Percentiles rank a stretch among this genome's conserved stretches.
These are phyloP conservation scores for Globisporangium okanoganense DNA, from an alignment of 352 stramenopile species.

Conservation along the genomic window DNA sequence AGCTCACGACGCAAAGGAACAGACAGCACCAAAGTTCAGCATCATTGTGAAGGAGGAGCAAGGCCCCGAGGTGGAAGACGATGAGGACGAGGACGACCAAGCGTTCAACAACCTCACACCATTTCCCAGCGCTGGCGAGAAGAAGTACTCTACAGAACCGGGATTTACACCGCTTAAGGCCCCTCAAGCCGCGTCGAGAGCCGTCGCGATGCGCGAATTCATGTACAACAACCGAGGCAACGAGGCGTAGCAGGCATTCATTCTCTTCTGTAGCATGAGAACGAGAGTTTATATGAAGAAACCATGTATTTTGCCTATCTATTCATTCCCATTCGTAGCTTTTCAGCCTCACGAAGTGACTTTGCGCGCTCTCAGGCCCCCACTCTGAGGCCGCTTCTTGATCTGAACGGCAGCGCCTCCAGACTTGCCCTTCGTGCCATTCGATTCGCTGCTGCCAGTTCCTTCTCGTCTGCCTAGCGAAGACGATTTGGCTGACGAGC, in stretches of 20 bases:
- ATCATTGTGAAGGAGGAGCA: not conserved
- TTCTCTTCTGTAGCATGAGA: no score
- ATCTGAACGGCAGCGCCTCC: not conserved
- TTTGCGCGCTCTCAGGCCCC: not conserved
- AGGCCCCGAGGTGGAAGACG: constrained; percentile 8
- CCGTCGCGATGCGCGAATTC: not conserved
- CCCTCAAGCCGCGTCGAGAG: not conserved
- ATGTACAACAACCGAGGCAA: constrained; percentile 11
- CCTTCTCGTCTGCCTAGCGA: not conserved
- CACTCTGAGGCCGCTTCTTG: constrained; percentile 8
- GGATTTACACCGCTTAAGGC: not conserved
- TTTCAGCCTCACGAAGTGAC: not conserved
- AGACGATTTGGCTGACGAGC: constrained; percentile 20
- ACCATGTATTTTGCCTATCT: not conserved
- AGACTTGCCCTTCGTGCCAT: not conserved
- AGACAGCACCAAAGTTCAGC: not conserved
- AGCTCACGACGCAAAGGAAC: not conserved
- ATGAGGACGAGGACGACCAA: not conserved
- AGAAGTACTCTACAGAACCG: not conserved
- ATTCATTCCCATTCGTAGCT: not conserved
- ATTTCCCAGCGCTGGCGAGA: not conserved
- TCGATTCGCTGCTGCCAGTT: not conserved
- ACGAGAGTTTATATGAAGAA: not conserved
- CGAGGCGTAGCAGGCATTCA: constrained; percentile 12
- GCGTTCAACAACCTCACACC: not conserved